phyloP scores from a whole-genome alignment of 1,284 basidiomycete species.

The Microbotryum lychnidis-dioicae region DNA sequence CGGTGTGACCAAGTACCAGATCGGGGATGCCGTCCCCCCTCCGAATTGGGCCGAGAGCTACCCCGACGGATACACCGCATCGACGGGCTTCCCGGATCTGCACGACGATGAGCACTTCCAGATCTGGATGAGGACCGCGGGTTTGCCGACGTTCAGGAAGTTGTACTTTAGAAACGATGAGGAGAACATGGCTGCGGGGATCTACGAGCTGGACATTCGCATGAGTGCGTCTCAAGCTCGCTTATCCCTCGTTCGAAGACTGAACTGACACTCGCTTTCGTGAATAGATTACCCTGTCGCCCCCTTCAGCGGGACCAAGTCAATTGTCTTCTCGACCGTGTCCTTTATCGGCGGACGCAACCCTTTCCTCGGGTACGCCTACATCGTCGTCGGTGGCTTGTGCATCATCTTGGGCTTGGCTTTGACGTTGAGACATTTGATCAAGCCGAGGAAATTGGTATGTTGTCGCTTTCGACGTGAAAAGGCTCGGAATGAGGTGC shows the following conservation, averaged over 20 bases:
- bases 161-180: conserved; percentile 88
- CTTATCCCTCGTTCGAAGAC: not conserved
- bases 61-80: conserved; percentile 63
- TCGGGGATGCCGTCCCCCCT: conserved; percentile 71
- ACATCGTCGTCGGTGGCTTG: conserved; percentile 77
- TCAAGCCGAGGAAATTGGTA: conserved; percentile 72
- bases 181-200: conserved; percentile 61
- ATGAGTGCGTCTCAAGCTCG: conserved; percentile 57
- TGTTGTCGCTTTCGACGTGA: not conserved
- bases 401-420: conserved; percentile 80
- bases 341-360: conserved; percentile 98
- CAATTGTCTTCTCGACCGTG: conserved; percentile 90
- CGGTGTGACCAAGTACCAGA: conserved; percentile 36
- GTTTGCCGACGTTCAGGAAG: conserved; percentile 92
- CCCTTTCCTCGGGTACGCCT: conserved; percentile 93
- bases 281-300: conserved; percentile 81
- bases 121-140: conserved; percentile 99
- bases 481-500: not conserved
- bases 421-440: conserved; percentile 83
- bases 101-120: conserved; percentile 85
- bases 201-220: conserved; percentile 66
- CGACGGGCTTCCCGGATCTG: conserved; percentile 65
- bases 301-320: conserved; percentile 89
- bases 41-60: conserved; percentile 77
- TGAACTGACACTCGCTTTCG: conserved; percentile 4